These are phyloP conservation scores for Tuber umbilicatum DNA, from an alignment of 495 filamentous ascomycete species.

Conservation along the genomic window DNA sequence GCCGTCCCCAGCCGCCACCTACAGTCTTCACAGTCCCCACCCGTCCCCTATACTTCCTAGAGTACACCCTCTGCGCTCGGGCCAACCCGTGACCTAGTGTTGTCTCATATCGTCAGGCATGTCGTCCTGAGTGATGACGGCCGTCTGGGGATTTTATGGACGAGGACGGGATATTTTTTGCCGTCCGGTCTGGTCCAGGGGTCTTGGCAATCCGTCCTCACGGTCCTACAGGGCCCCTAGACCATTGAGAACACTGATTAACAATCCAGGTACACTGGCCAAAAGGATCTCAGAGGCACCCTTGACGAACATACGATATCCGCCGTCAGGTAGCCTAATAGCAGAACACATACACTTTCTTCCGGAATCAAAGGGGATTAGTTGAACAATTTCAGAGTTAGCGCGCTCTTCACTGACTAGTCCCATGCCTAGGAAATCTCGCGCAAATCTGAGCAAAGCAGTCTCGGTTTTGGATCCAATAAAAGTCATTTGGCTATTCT, in stretches of 20 bases:
- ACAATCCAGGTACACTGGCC: conserved; percentile 54
- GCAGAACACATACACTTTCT: conserved; percentile 86
- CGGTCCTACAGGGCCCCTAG: too few species aligned
- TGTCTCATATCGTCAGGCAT: too few species aligned
- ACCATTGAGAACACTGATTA: conserved; percentile 4
- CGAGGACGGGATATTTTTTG: too few species aligned
- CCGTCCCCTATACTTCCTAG: too few species aligned
- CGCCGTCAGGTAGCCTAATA: conserved; percentile 58
- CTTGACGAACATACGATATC: conserved; percentile 72
- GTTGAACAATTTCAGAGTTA: conserved; percentile 58
- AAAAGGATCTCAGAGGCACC: conserved; percentile 80
- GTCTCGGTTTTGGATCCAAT: conserved; percentile 73
- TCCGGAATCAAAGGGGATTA: conserved; percentile 78
- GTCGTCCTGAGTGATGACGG: too few species aligned
- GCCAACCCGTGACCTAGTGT: too few species aligned
- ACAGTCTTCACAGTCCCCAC: too few species aligned
- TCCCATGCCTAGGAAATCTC: conserved; percentile 58
- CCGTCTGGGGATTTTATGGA: too few species aligned
- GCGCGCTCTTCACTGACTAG: conserved; percentile 53
- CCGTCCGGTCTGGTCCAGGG: too few species aligned
- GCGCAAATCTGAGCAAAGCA: conserved; percentile 61
- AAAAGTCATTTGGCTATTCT: conserved; percentile 54
- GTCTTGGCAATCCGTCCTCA: too few species aligned
- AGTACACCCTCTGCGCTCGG: too few species aligned
- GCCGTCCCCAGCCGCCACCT: too few species aligned